phyloP scores from a whole-genome alignment of 768 basidiomycete species.

The Suillus lakei region DNA sequence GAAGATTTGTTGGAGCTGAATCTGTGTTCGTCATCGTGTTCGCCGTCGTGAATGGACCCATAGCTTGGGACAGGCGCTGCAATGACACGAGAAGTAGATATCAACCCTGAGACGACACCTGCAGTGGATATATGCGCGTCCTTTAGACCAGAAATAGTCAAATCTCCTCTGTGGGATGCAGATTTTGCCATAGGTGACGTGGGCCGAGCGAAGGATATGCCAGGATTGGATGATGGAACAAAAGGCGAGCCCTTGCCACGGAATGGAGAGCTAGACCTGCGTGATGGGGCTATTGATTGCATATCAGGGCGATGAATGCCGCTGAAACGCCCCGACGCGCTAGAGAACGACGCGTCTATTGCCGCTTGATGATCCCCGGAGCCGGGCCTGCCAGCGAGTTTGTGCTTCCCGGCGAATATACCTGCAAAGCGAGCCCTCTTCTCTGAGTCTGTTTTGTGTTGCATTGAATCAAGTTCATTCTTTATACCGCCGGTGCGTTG shows the following conservation, averaged over 20 bases:
- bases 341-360: neutral
- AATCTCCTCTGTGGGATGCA: neutral
- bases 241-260: conserved; percentile 1
- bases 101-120: conserved; percentile 1
- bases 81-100: neutral
- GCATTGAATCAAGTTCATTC: neutral
- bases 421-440: conserved; percentile 4
- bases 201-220: neutral
- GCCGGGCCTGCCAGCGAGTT: neutral
- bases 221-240: neutral
- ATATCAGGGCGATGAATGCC: neutral
- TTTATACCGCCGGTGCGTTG: neutral
- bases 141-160: conserved; percentile 1
- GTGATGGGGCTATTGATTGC: neutral
- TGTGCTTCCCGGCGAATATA: neutral
- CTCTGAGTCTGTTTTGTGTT: neutral
- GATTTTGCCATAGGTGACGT: neutral
- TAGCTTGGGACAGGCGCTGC: conserved; percentile 3
- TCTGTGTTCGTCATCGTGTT: neutral
- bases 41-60: neutral
- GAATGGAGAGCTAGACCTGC: neutral
- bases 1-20: conserved; percentile 5
- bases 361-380: neutral
- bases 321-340: neutral
- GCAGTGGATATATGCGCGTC: conserved; percentile 8